Conservation (phyloP, 2,329 filamentous ascomycete species). For the Penicillium sp. region DNA sequence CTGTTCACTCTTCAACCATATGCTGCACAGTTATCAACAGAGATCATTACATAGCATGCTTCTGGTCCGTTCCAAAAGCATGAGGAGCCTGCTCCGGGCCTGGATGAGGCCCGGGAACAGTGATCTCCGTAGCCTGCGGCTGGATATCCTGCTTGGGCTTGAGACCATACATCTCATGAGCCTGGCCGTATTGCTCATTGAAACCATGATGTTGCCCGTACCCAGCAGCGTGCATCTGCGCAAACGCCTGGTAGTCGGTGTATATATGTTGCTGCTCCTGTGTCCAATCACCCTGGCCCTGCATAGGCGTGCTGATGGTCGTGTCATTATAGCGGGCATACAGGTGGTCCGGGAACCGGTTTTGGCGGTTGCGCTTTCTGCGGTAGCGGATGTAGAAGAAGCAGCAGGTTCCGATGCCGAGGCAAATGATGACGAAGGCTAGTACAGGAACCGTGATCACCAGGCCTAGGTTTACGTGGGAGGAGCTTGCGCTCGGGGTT, state of each 20-base stretch:
- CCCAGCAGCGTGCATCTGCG: constrained; percentile 6
- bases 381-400: constrained; percentile 45
- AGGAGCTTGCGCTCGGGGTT: constrained; percentile 13
- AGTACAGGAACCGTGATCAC: constrained; percentile 47
- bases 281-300: constrained; percentile 22
- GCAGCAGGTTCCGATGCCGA: constrained; percentile 35
- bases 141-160: constrained; percentile 1
- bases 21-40: background rate
- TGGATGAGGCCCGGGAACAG: background rate
- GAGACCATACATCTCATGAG: constrained; percentile 5
- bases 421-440: constrained; percentile 41
- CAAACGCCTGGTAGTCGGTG: constrained; percentile 7
- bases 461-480: constrained; percentile 36
- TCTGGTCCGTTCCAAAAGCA: constrained; percentile 2
- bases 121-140: background rate
- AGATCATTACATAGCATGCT: constrained; percentile 7
- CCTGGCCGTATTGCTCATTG: constrained; percentile 9
- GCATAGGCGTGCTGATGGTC: constrained; percentile 28
- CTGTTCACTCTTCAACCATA: background rate
- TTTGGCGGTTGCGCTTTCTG: constrained; percentile 35
- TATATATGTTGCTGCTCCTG: background rate
- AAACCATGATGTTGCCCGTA: constrained; percentile 9
- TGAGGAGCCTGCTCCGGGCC: background rate
- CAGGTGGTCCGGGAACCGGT: constrained; percentile 29
- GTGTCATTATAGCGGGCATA: constrained; percentile 39